These are phyloP conservation scores for Ilex aquifolium DNA, from an alignment of 257 asterid species.

Conservation along the genomic window DNA sequence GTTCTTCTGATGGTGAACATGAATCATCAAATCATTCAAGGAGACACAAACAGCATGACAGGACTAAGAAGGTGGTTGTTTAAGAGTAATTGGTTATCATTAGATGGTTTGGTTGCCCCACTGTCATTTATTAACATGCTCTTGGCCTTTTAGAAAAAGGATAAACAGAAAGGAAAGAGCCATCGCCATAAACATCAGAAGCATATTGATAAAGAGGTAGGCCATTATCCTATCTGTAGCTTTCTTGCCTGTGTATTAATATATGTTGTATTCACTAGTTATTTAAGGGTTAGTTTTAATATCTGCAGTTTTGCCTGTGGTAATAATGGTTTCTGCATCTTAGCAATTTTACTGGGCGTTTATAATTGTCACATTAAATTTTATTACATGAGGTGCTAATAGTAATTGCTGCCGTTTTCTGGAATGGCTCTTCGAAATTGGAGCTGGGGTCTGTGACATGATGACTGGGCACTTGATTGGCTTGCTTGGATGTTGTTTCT, in stretches of 20 bases:
- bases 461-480: slow-evolving; percentile 52
- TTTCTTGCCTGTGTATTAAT: not conserved
- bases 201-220: slow-evolving; percentile 79
- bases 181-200: slow-evolving; percentile 60
- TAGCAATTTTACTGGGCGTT: not conserved
- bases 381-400: slow-evolving; percentile 38
- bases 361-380: not conserved
- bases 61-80: slow-evolving; percentile 54
- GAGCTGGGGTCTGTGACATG: slow-evolving; percentile 95
- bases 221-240: slow-evolving; percentile 17
- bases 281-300: too few species aligned
- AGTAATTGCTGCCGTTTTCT: slow-evolving; percentile 61
- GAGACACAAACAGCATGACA: slow-evolving; percentile 61
- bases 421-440: slow-evolving; percentile 91
- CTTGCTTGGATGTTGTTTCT: slow-evolving; percentile 52
- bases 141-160: slow-evolving; percentile 56
- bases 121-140: slow-evolving; percentile 12
- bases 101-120: slow-evolving; percentile 1
- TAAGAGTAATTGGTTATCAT: slow-evolving; percentile 1
- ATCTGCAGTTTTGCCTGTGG: not conserved
- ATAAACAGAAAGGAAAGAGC: slow-evolving; percentile 59
- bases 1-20: slow-evolving; percentile 67
- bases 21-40: slow-evolving; percentile 52
- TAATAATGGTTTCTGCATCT: not conserved
- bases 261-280: not conserved